Evolutionary conservation across 2,329 filamentous ascomycete genomes (phyloP), one percentile per base, ranked within the genome.

Genomic region (Cadophora sp.): DNA sequence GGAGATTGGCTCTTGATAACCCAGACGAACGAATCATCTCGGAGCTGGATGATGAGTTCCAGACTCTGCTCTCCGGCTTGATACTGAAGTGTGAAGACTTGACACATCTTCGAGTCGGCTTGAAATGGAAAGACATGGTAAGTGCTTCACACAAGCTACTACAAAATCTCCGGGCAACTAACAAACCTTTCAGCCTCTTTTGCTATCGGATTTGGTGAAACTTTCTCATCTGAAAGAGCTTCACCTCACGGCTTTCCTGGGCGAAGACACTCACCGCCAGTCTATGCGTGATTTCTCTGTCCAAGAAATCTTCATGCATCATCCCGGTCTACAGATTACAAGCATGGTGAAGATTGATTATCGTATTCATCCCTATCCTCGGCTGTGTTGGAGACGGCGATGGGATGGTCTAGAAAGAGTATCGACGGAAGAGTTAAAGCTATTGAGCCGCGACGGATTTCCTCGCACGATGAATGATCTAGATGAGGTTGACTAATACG

Each of bases 391-490:
- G 50, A 24, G 50, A 14, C 50, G 50, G 24, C 50, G 50, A 8
- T 33, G 24, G 27, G 50, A 33, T 33, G 50, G 27, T 33, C 16
- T 53, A 1, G 22, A 53, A 2, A 33, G 2, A 5, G 50, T 53
- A 18, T n/a, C 50, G 50, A 53, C 3, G 50, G 50, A 53, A 22
- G 50, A 53, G 18, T 7, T 53, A 4, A 9, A 53, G 24, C 27
- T 53, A 3, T n/a, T 53, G 27, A 53, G 33, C 27, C 50, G 27
- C 27, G 50, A 53, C n/a, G 24, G 50, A 33, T 53, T 53, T 33
- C 50, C 50, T 4, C 24, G 50, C 0, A n/a, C 11, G 36, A 39
- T 39, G 36, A 39, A 39, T 13, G 36, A 39, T 39, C 36, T 9
- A 13, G 8, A 39, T 11, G 6, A 2, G 7, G 11, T 6, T 39